Conservation (phyloP, 2,329 filamentous ascomycete species). For the Trichoderma harzianum region DNA sequence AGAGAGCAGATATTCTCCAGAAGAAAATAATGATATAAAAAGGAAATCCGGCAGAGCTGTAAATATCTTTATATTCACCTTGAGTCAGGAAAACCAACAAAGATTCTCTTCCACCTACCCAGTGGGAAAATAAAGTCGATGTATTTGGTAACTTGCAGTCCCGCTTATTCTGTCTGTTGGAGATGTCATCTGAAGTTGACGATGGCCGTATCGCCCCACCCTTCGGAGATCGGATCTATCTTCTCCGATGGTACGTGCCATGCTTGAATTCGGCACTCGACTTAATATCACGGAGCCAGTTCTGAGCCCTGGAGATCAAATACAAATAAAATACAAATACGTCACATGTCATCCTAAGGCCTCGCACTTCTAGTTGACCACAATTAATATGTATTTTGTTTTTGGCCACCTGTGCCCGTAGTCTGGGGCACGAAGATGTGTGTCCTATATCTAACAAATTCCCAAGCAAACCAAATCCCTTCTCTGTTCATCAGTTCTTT, state of each 20-base stretch:
- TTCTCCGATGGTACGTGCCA: constrained; percentile 5
- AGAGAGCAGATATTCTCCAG: not conserved
- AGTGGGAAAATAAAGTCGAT: not conserved
- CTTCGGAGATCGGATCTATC: constrained; percentile 9
- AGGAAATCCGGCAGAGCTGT: not conserved
- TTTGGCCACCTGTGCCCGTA: not conserved
- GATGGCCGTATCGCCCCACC: not conserved
- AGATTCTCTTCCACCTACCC: not conserved
- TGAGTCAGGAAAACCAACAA: not conserved
- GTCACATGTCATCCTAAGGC: not conserved
- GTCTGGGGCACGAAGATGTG: not conserved
- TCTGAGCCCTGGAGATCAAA: not conserved
- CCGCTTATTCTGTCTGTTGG: not conserved
- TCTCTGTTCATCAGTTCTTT: not conserved
- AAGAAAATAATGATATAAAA: not conserved
- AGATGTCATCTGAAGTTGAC: not conserved
- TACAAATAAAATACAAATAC: not conserved
- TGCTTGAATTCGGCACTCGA: not conserved
- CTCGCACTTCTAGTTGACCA: not conserved
- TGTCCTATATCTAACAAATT: not conserved
- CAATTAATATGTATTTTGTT: not conserved
- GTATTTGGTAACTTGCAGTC: not conserved
- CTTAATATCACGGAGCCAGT: not conserved
- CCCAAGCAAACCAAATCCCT: not conserved
- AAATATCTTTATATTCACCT: not conserved